phyloP scores from a whole-genome alignment of 805 yeast genomes.

The Maudiozyma bulderi region DNA sequence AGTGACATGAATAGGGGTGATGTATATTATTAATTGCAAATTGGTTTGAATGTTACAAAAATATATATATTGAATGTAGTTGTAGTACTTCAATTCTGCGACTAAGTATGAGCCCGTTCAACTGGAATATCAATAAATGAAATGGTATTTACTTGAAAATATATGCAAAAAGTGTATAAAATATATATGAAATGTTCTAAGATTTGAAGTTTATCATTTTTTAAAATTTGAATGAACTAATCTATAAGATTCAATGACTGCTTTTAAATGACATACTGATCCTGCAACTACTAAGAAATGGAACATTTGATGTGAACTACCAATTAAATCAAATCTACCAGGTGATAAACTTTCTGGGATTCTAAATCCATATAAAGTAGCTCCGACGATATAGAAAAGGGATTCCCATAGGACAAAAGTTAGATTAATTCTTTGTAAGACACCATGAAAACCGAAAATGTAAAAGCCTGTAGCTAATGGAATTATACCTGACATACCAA shows the following conservation, averaged over 20 bases:
- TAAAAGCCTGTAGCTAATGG: constrained; percentile 53
- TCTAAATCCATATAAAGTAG: constrained; percentile 65
- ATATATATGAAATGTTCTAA: too few species aligned
- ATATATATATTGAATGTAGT: too few species aligned
- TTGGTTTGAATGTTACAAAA: too few species aligned
- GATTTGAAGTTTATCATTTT: not conserved
- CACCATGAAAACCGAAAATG: constrained; percentile 41
- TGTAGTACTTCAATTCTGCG: too few species aligned
- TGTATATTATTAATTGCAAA: too few species aligned
- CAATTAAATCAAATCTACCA: constrained; percentile 57
- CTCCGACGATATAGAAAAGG: constrained; percentile 65
- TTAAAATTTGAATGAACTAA: constrained; percentile 19
- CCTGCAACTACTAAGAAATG: constrained; percentile 72
- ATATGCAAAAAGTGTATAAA: too few species aligned
- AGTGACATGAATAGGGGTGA: too few species aligned
- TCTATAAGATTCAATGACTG: constrained; percentile 49
- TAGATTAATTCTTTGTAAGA: constrained; percentile 45
- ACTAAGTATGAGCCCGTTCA: too few species aligned
- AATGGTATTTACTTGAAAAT: too few species aligned
- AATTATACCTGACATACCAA: constrained; percentile 66
- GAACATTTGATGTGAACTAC: constrained; percentile 79
- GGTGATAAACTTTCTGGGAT: constrained; percentile 62
- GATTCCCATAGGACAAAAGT: constrained; percentile 64
- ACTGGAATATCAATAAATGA: too few species aligned
- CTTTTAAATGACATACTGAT: constrained; percentile 64